A percentile compares a stretch with the other conserved stretches of the same genome.
Conservation (phyloP, 1,284 basidiomycete genomes). For the Cutaneotrichosporon cavernicola region DNA sequence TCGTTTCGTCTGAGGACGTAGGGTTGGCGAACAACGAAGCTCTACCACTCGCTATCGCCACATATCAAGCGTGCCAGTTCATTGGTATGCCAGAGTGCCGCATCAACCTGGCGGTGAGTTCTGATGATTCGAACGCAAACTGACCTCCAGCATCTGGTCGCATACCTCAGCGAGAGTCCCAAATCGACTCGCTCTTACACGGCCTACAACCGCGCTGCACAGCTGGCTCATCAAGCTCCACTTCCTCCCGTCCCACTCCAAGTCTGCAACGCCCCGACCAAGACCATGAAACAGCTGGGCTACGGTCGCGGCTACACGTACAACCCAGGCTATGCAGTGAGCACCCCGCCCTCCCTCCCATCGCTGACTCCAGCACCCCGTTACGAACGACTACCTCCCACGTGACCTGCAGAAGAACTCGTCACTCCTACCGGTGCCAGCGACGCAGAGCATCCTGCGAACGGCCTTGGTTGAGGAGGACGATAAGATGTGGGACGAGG, state of each 20-base stretch:
- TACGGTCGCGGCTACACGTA: conserved; percentile 73
- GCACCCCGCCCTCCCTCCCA: background rate
- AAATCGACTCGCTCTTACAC: conserved; percentile 79
- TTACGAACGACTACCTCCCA: conserved; percentile 62
- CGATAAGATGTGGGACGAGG: conserved; percentile 71
- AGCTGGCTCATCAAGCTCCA: conserved; percentile 58
- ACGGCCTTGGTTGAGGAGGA: conserved; percentile 58
- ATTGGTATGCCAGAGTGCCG: conserved; percentile 76
- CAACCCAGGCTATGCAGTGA: conserved; percentile 66
- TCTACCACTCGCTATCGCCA: conserved; percentile 71
- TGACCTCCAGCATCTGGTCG: conserved; percentile 63
- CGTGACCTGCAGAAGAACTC: conserved; percentile 48
- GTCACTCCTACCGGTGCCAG: conserved; percentile 30
- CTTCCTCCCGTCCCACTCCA: conserved; percentile 62
- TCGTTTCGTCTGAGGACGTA: conserved; percentile 82
- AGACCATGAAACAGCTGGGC: conserved; percentile 75
- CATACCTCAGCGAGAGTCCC: conserved; percentile 75
- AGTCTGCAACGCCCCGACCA: conserved; percentile 84
- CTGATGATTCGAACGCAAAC: background rate
- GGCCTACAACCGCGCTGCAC: conserved; percentile 71
- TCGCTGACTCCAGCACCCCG: conserved; percentile 59
- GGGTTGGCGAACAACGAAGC: conserved; percentile 74
- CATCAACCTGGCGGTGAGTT: conserved; percentile 49
- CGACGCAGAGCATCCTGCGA: conserved; percentile 56
- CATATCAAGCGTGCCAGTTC: conserved; percentile 70